Evolutionary conservation across 2,329 filamentous ascomycete species (phyloP), one percentile per base, ranked within the genome.

Genomic region (Dactylonectria macrodidyma): DNA sequence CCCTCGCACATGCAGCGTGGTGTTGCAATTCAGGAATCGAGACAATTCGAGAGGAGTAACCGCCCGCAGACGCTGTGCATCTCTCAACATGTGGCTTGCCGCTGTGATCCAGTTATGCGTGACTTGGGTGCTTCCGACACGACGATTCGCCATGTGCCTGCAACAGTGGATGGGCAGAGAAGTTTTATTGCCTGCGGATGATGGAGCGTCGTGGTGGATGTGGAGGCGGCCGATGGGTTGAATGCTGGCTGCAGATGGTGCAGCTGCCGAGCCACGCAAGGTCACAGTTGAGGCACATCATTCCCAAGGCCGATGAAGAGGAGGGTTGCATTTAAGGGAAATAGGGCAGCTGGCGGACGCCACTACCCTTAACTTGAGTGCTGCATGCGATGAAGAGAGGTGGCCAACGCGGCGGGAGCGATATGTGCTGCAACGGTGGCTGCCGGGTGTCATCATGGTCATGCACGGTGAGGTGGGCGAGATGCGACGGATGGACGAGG

Each of bases 381-480:
- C 12, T 47, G 50, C 26, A 41, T 19, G 50, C 50, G 38, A 56
- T 33, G 44, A 30, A 30, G 46, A 24, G 10, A 33, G 44, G 22
- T 46, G 24, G 50, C 38, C 51, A 57, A 30, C 50, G 36, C 63
- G 61, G 48, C 47, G 64, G 60, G 58, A 69, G 64, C 59, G 64
- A 71, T 65, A 71, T 70, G 65, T 68, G 56, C 62, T 76, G 73
- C 69, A 75, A 75, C 74, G 66, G 74, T 76, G 62, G 69, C 64
- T 69, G 65, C 66, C 54, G 59, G 62, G 52, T 66, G 66, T 68
- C 66, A 68, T 68, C 66, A 66, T 68, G 55, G 24, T 60, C 60
- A 64, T 75, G 74, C 74, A 73, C 66, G 71, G 70, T 76, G 74
- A 76, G 69, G 71, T 76, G 74, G 73, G 71, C 68, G 64, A 66